Conservation (phyloP, 495 filamentous ascomycete species). For the Podospora pseudoanserina region DNA sequence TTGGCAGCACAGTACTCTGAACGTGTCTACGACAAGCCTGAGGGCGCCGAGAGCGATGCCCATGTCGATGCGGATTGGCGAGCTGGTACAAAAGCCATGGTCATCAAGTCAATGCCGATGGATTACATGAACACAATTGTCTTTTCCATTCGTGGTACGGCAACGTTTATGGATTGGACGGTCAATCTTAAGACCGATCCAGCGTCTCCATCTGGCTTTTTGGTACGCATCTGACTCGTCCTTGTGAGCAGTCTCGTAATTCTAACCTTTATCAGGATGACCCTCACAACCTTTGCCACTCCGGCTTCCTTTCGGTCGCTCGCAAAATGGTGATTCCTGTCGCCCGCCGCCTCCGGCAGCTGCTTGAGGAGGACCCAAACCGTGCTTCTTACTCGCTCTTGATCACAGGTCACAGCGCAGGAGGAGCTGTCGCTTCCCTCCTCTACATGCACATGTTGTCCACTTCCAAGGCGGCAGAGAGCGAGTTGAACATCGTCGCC, state of each 20-base stretch:
- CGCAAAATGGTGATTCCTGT: slow-evolving; percentile 70
- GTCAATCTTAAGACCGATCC: slow-evolving; percentile 71
- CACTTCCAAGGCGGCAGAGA: slow-evolving; percentile 46
- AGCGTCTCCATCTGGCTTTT: slow-evolving; percentile 57
- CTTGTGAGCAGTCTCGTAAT: neutral
- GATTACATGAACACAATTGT: slow-evolving; percentile 74
- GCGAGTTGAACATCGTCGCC: slow-evolving; percentile 64
- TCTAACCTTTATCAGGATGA: slow-evolving; percentile 54
- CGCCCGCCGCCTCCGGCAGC: slow-evolving; percentile 59
- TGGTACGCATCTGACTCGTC: slow-evolving; percentile 41
- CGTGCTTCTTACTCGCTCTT: slow-evolving; percentile 65
- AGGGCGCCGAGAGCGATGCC: slow-evolving; percentile 54
- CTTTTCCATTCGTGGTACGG: slow-evolving; percentile 74
- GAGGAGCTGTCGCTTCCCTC: slow-evolving; percentile 73
- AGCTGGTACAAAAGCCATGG: slow-evolving; percentile 75
- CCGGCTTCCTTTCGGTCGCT: slow-evolving; percentile 72
- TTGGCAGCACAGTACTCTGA: slow-evolving; percentile 72
- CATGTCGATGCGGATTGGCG: slow-evolving; percentile 67
- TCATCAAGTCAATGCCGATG: slow-evolving; percentile 71
- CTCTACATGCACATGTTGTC: slow-evolving; percentile 77
- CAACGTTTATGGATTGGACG: slow-evolving; percentile 79
- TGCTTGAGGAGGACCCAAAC: slow-evolving; percentile 67
- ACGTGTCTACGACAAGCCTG: slow-evolving; percentile 63
- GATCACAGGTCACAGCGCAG: slow-evolving; percentile 80
- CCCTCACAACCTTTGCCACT: slow-evolving; percentile 67